Evolutionary conservation across 73 alveolate genomes (phyloP).

Genomic region (Diophrys appendiculata): DNA sequence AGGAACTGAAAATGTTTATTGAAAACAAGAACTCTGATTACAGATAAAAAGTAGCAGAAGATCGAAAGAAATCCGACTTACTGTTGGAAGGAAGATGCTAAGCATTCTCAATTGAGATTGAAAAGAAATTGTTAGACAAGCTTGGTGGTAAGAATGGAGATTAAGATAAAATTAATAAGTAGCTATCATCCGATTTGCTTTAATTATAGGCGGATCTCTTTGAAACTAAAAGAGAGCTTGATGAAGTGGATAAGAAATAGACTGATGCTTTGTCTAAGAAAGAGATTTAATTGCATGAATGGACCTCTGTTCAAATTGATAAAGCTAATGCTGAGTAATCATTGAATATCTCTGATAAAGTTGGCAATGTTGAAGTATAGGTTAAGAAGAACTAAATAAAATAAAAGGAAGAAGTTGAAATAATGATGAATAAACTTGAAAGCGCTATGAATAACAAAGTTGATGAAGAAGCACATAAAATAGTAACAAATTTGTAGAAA

Average conservation of each 20-base stretch:
- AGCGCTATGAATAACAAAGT: constrained; percentile 18
- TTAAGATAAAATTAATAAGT: constrained; percentile 22
- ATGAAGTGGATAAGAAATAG: not conserved
- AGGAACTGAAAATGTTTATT: constrained; percentile 29
- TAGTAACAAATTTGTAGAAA: not conserved
- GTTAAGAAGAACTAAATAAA: not conserved
- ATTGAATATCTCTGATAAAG: not conserved
- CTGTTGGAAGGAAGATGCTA: constrained; percentile 61
- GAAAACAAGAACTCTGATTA: constrained; percentile 34
- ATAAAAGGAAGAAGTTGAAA: not conserved
- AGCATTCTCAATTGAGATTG: constrained; percentile 63
- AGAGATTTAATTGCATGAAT: not conserved
- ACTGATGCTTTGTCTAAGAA: not conserved
- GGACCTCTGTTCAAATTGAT: not conserved
- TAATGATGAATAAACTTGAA: constrained; percentile 9
- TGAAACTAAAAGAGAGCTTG: not conserved
- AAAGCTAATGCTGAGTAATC: not conserved
- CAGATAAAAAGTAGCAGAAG: constrained; percentile 39
- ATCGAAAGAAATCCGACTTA: constrained; percentile 44
- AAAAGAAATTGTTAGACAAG: constrained; percentile 32
- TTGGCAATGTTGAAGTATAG: not conserved
- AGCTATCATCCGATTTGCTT: constrained; percentile 20
- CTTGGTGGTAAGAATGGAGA: constrained; percentile 3
- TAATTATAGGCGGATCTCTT: not conserved
- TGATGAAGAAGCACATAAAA: constrained; percentile 12